Conservation (phyloP, 108 stramenopile genomes). For the Nannochloropsis salina region DNA sequence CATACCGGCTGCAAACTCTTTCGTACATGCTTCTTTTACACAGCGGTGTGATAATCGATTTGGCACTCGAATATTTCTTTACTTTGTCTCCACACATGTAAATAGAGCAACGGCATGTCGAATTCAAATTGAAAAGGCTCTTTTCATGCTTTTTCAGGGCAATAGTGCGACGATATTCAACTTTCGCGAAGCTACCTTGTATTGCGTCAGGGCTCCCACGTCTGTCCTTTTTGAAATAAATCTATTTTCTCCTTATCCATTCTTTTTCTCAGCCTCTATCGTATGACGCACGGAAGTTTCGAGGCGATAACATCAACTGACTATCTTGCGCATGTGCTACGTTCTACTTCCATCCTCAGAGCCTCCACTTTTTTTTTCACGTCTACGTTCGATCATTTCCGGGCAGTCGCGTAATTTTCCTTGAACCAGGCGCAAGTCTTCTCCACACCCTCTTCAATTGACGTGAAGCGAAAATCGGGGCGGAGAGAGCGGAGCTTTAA, state of each 20-base stretch:
- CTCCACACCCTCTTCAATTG: conserved; percentile 75
- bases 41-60: too few relatives aligned
- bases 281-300: not conserved
- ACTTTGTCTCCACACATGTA: too few relatives aligned
- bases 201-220: too few relatives aligned
- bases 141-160: too few relatives aligned
- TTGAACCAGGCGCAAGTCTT: conserved; percentile 48
- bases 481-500: conserved; percentile 70
- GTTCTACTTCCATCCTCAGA: not conserved
- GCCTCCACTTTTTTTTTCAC: not conserved
- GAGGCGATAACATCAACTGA: too few relatives aligned
- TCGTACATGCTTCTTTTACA: too few relatives aligned
- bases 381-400: conserved; percentile 23
- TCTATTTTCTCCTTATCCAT: not conserved
- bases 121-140: too few relatives aligned
- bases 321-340: not conserved
- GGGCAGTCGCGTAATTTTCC: conserved; percentile 50
- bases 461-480: conserved; percentile 88
- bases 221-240: not conserved
- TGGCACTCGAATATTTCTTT: too few relatives aligned
- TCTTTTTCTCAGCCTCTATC: not conserved
- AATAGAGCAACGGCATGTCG: too few relatives aligned
- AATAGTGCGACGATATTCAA: too few relatives aligned
- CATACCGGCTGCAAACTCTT: too few relatives aligned
- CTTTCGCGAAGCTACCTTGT: too few relatives aligned